Evolutionary conservation across 2,329 filamentous ascomycete species (phyloP), one percentile per base, ranked within the genome.

Genomic region (Epichloe amarillans): DNA sequence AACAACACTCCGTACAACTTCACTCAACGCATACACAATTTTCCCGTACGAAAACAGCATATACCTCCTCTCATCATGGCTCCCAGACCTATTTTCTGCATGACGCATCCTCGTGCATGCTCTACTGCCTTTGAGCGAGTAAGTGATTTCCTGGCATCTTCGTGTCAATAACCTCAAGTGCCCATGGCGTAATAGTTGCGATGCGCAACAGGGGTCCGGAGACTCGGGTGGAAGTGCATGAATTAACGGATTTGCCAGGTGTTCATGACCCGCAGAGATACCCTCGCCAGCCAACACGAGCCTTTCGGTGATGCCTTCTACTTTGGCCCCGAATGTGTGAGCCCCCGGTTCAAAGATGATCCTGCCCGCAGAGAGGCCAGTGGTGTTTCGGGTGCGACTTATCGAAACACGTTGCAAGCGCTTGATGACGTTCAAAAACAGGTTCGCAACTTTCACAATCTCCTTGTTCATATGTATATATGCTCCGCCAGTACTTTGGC

Each of bases 271-370:
- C 85, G 88, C 58, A 79, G 80, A 59, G 84, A 95, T 62, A 82
- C 76, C 50, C 77, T 97, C 53, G 76, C 84, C 61, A 95, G 88
- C 65, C 76, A 93, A 60, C 93, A 97, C 67, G 93, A 98, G 72
- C 93, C 93, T 5, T 97, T 97, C 69, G 91, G 91, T 50, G 93
- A 97, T 69, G 86, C 90, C 54, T 97, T 91, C 65, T 97, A 97
- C 72, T 97, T 85, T 64, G 91, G 93, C 49, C 90, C 91, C 6
- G 93, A 98, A 71, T 79, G 88, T 59, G 76, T 97, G 59, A 83
- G 86, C 61, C 72, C 49, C 49, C 81, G 93, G 60, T 98, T 88
- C 64, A 83, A 83, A 62, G 66, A 84, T 43, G 86, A 95, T 56
- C 67, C 68, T 48, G 67, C 69, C 40, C 66, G 69, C 36, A 73